phyloP scores from a whole-genome alignment of 331 rosid genomes.

The Stylosanthes scabra region DNA sequence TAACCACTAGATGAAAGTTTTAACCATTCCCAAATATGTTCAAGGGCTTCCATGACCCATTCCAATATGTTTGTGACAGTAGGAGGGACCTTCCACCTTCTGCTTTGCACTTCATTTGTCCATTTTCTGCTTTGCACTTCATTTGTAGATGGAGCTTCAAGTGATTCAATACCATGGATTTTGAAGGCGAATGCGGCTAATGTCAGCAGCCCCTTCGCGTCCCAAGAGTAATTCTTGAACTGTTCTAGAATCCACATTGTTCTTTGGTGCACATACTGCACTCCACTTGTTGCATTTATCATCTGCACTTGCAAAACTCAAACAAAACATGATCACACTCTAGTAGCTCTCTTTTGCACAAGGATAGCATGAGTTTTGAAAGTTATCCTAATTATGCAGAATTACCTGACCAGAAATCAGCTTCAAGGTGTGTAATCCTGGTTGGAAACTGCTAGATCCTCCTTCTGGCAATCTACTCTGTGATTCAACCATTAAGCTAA shows the following conservation, averaged over 20 bases:
- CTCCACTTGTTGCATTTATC: conserved; percentile 37
- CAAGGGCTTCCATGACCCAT: conserved; percentile 22
- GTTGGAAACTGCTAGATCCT: conserved; percentile 26
- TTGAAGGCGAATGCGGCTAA: conserved; percentile 42
- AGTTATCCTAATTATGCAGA: neutral
- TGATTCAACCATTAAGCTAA: neutral
- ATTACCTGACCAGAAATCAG: conserved; percentile 48
- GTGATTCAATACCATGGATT: conserved; percentile 19
- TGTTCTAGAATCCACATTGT: conserved; percentile 45
- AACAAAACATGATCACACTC: too few species aligned
- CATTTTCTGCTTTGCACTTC: conserved; percentile 34
- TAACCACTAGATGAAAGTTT: conserved; percentile 21
- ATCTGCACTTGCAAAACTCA: conserved; percentile 28
- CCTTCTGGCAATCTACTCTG: conserved; percentile 21
- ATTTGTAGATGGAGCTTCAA: neutral
- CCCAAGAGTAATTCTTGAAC: conserved; percentile 39
- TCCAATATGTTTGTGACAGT: conserved; percentile 11
- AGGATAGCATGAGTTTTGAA: neutral
- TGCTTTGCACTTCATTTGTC: conserved; percentile 37
- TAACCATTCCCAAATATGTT: conserved; percentile 35
- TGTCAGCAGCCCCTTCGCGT: conserved; percentile 38
- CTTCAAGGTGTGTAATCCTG: conserved; percentile 42
- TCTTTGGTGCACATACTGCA: conserved; percentile 39
- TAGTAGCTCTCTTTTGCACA: neutral
- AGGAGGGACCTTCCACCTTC: conserved; percentile 28